These are phyloP conservation scores for Moringa oleifera DNA, from an alignment of 345 rosid genomes.

Conservation along the genomic window DNA sequence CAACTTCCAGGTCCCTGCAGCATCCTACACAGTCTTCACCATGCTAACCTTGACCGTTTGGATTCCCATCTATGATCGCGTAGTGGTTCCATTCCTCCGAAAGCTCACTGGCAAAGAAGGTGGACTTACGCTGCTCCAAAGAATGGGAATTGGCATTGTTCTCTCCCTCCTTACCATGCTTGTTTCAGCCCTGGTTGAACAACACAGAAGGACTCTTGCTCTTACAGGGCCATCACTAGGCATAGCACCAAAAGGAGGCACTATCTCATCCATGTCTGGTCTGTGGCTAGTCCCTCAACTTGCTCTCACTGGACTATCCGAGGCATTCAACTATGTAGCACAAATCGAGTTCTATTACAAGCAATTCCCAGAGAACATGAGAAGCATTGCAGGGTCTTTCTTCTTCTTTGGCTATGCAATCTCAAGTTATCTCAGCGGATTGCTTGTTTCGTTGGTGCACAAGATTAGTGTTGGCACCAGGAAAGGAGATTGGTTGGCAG, in stretches of 20 bases:
- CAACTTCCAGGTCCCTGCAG: slow-evolving; percentile 48
- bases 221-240: slow-evolving; percentile 28
- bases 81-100: slow-evolving; percentile 38
- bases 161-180: slow-evolving; percentile 30
- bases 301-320: slow-evolving; percentile 24
- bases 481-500: slow-evolving; percentile 26
- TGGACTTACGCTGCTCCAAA: slow-evolving; percentile 38
- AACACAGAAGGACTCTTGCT: slow-evolving; percentile 22
- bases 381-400: slow-evolving; percentile 31
- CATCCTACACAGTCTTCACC: slow-evolving; percentile 39
- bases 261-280: slow-evolving; percentile 30
- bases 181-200: slow-evolving; percentile 28
- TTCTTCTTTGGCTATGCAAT: slow-evolving; percentile 23
- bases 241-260: slow-evolving; percentile 24
- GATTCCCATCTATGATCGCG: slow-evolving; percentile 50
- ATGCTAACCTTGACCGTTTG: slow-evolving; percentile 48
- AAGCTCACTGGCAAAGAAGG: slow-evolving; percentile 38
- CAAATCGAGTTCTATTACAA: slow-evolving; percentile 39
- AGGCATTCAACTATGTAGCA: slow-evolving; percentile 26
- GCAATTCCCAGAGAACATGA: slow-evolving; percentile 41
- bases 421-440: slow-evolving; percentile 29
- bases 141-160: slow-evolving; percentile 33
- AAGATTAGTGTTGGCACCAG: slow-evolving; percentile 17
- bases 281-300: slow-evolving; percentile 35
- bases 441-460: slow-evolving; percentile 25